Conservation (phyloP, 768 basidiomycete genomes). For the Trametes cubensis region DNA sequence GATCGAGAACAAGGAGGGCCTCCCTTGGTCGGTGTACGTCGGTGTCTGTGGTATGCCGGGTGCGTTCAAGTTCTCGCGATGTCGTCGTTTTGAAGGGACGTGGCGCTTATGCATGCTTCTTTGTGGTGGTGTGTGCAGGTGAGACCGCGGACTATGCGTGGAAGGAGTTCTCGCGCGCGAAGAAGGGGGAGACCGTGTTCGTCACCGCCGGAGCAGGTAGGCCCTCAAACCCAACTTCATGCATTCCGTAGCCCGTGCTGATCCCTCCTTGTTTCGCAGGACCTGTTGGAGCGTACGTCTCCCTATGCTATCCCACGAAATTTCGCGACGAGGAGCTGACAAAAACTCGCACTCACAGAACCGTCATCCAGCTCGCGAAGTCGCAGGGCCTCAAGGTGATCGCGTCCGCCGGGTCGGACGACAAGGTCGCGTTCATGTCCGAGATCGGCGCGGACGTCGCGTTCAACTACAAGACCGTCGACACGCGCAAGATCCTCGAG, state of each 20-base stretch:
- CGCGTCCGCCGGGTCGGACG: constrained; percentile 71
- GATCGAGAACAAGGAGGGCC: constrained; percentile 44
- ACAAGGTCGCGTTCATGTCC: constrained; percentile 65
- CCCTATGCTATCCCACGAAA: background rate
- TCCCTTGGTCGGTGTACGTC: constrained; percentile 53
- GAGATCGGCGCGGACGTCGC: constrained; percentile 67
- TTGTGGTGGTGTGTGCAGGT: constrained; percentile 20
- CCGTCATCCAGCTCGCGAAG: constrained; percentile 48
- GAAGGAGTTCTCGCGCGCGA: constrained; percentile 43
- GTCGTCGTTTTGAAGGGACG: too few relatives aligned
- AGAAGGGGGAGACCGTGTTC: constrained; percentile 57
- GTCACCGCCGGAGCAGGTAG: constrained; percentile 48
- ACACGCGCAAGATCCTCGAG: constrained; percentile 52
- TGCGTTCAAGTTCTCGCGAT: too few relatives aligned
- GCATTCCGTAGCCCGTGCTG: background rate
- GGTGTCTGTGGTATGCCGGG: constrained; percentile 53
- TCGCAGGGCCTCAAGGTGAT: constrained; percentile 59
- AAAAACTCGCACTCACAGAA: background rate
- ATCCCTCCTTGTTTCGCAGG: constrained; percentile 23
- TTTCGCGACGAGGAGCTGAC: too few relatives aligned
- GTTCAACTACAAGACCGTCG: constrained; percentile 73
- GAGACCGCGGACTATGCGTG: constrained; percentile 42
- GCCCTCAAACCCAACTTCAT: background rate
- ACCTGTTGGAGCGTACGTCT: constrained; percentile 62
- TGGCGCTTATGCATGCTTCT: too few relatives aligned